Evolutionary conservation across 2,329 filamentous ascomycete species (phyloP), one percentile per base, ranked within the genome.

Genomic region (Fusarium sulawesiense): DNA sequence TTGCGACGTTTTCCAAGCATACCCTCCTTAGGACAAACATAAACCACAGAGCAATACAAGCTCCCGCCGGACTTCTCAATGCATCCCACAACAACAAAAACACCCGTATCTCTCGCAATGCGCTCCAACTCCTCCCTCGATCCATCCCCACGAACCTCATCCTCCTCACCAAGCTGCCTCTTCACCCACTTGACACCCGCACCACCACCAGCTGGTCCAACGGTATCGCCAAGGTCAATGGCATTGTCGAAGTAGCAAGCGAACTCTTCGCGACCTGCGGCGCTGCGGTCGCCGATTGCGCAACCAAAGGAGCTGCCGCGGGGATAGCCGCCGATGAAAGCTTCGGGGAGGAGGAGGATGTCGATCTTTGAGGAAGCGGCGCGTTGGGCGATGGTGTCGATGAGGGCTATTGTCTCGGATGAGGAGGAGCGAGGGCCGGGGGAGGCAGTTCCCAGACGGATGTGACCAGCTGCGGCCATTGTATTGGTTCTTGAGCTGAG

Each of bases 271-370:
- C 94, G 87, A 7, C 94, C 94, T 50, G 85, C 83, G 4, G 86
- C 83, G 1, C 87, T 85, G 40, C 94, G 89, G 18, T 86, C 84
- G 6, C 94, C 94, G 8, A 97, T 85, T 3, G 87, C 85, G 48
- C 89, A 89, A 7, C 94, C 94, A 75, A 97, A 97, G 53, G 84
- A 83, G 67, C 90, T 91, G 20, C 91, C 93, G 13, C 94, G 91
- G 20, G 95, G 95, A 77, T 98, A 98, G 2, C 94, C 95, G 48
- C 95, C 95, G 3, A 98, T 86, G 77, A 93, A 97, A 23, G 94
- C 94, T 83, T 98, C 94, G 0, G 95, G 95, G 66, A 98, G 94
- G 55, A 98, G 88, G 29, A 98, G 85, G 51, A 98, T 85, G 78
- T 96, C 85, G 41, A 88, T 81, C 5, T 76, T 72, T 59, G 81